These are phyloP conservation scores for Paramecium tetraurelia DNA, from an alignment of 73 alveolate genomes.

Conservation along the genomic window DNA sequence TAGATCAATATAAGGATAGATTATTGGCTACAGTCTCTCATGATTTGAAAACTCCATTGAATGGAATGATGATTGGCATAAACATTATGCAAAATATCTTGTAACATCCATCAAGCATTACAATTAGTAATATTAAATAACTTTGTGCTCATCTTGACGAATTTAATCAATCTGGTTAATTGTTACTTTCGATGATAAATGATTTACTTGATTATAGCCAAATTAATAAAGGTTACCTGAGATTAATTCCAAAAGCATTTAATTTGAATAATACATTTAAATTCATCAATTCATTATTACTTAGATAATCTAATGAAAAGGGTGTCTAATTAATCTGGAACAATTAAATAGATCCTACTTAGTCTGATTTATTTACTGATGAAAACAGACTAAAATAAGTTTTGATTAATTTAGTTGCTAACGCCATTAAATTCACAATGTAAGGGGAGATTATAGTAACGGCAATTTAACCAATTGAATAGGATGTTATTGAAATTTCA, in stretches of 20 bases:
- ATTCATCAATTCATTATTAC: background rate
- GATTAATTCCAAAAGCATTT: background rate
- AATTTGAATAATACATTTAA: background rate
- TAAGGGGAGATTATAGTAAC: conserved; percentile 29
- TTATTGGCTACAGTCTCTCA: conserved; percentile 57
- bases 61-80: conserved; percentile 51
- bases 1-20: conserved; percentile 51
- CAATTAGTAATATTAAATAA: background rate
- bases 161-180: conserved; percentile 24
- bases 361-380: background rate
- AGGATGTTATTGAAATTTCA: conserved; percentile 3
- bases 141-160: conserved; percentile 22
- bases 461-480: background rate
- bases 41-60: conserved; percentile 58
- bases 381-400: conserved; percentile 56
- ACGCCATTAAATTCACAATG: conserved; percentile 57
- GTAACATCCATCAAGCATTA: background rate
- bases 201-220: conserved; percentile 57
- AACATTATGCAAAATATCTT: conserved; percentile 15
- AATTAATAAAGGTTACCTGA: background rate
- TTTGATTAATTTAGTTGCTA: conserved; percentile 48
- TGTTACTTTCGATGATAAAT: conserved; percentile 53
- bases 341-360: background rate
- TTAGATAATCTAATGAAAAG: conserved; percentile 5
- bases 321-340: background rate